Percentiles rank a stretch among this genome's conserved stretches.
These are phyloP conservation scores for Omphalotus olearius DNA, from an alignment of 1,284 basidiomycete species.

Conservation along the genomic window DNA sequence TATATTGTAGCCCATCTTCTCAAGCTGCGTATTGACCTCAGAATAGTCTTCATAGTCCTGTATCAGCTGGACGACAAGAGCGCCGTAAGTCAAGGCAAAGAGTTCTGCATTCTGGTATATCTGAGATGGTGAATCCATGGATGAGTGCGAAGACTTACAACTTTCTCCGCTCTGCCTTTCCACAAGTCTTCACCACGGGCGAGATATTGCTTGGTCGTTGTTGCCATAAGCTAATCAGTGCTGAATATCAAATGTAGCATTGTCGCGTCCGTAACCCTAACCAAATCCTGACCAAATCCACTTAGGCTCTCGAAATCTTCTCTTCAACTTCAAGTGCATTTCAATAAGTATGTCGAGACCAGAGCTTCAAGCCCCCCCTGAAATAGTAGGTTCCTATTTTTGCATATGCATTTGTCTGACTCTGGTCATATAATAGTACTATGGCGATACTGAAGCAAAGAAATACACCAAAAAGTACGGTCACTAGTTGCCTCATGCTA, in stretches of 20 bases:
- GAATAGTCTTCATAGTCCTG: slow-evolving; percentile 98
- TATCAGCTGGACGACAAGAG: slow-evolving; percentile 96
- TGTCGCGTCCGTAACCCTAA: slow-evolving; percentile 5
- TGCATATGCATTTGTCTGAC: not conserved
- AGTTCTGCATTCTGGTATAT: slow-evolving; percentile 86
- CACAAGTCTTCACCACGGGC: slow-evolving; percentile 86
- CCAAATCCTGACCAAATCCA: not conserved
- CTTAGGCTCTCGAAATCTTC: not conserved
- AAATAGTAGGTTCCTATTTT: slow-evolving; percentile 68
- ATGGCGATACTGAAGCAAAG: slow-evolving; percentile 91
- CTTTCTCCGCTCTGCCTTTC: slow-evolving; percentile 88
- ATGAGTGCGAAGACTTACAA: slow-evolving; percentile 47
- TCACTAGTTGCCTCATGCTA: slow-evolving; percentile 7
- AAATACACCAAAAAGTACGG: slow-evolving; percentile 96
- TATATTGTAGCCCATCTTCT: slow-evolving; percentile 98
- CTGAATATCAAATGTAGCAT: no score
- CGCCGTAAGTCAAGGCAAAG: slow-evolving; percentile 96
- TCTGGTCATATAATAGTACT: slow-evolving; percentile 62
- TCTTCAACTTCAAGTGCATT: not conserved
- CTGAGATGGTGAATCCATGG: slow-evolving; percentile 12
- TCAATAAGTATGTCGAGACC: slow-evolving; percentile 79
- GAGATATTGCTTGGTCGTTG: slow-evolving; percentile 77
- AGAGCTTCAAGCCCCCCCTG: slow-evolving; percentile 93
- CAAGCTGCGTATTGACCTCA: slow-evolving; percentile 83
- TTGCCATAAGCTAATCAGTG: slow-evolving; percentile 60